Evolutionary conservation across 352 stramenopile species (phyloP), one percentile per base, ranked within the genome.

Genomic region (Globisporangium takayamanum): DNA sequence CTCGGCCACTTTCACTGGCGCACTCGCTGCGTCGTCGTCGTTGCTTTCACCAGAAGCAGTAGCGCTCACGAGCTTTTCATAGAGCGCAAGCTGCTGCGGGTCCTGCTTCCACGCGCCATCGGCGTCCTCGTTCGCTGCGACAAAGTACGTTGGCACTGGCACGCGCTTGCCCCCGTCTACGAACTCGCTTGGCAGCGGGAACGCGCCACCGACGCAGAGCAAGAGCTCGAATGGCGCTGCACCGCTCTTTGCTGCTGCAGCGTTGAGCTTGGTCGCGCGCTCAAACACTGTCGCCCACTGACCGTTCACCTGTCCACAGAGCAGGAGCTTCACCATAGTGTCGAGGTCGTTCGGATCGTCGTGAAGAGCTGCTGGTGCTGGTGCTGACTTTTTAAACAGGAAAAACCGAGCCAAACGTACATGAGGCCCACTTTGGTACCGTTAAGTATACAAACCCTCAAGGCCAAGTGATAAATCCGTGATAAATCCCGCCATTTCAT

Each of bases 251-350:
- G 72, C 62, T 0, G 68, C 53, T 0, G 67, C 51, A 1, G 70
- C 74, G 59, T 90, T 86, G 12, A 94, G 70, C 64, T 90, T 92
- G 26, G 77, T 66, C 50, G 73, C 75, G 59, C 84, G 84, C 55
- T 89, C 76, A 39, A 86, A 87, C 4, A 94, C 65, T 55, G 78
- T 54, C 53, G 74, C 51, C 84, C 84, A 94, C 15, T 82, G 66
- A 42, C 67, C 73, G 44, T 78, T 60, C 44, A 90, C 78, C 16
- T 78, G 72, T 1, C 84, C 84, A 55, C 84, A 85, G 2, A 94
- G 73, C 75, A 94, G 60, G 16, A 94, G 56, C 64, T 92, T 91
- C 37, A 76, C 70, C 84, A 94, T 93, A 8, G 4, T 22, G 44
- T 48, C 39, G 39, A 45, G 12, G 16, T 45, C 39, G 39, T 5